Evolutionary conservation across 768 basidiomycete genomes (phyloP).

Genomic region (Crucibulum laeve): DNA sequence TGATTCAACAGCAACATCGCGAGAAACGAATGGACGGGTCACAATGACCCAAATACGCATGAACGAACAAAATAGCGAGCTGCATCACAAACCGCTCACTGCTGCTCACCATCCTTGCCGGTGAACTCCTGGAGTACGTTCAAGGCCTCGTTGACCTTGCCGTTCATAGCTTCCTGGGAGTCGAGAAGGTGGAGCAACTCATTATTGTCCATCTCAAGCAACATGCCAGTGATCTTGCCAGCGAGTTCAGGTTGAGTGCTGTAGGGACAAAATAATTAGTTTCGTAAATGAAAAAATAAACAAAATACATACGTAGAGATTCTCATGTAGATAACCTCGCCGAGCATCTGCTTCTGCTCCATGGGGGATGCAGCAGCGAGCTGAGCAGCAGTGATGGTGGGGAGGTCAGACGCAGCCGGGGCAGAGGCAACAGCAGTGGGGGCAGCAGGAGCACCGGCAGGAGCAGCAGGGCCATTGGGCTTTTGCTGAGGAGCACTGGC

Average conservation of each 20-base stretch:
- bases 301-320: conserved; percentile 63
- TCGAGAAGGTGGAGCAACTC: conserved; percentile 91
- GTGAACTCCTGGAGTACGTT: conserved; percentile 84
- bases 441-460: conserved; percentile 28
- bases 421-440: conserved; percentile 41
- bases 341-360: conserved; percentile 99
- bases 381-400: conserved; percentile 43
- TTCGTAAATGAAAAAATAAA: conserved; percentile 9
- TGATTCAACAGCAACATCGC: conserved; percentile 27
- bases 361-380: conserved; percentile 59
- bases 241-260: conserved; percentile 89
- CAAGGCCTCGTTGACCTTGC: conserved; percentile 92
- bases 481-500: conserved; percentile 29
- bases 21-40: conserved; percentile 48
- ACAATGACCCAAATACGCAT: conserved; percentile 26
- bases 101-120: conserved; percentile 20
- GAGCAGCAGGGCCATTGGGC: conserved; percentile 32
- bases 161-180: conserved; percentile 71
- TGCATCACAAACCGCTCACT: conserved; percentile 1
- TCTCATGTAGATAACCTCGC: conserved; percentile 93
- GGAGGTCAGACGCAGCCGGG: conserved; percentile 30
- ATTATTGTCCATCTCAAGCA: conserved; percentile 97
- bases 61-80: background rate
- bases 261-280: conserved; percentile 7
- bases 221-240: conserved; percentile 98